These are phyloP conservation scores for Rhodomyrtus tomentosa DNA, from an alignment of 345 rosid genomes.

Conservation along the genomic window DNA sequence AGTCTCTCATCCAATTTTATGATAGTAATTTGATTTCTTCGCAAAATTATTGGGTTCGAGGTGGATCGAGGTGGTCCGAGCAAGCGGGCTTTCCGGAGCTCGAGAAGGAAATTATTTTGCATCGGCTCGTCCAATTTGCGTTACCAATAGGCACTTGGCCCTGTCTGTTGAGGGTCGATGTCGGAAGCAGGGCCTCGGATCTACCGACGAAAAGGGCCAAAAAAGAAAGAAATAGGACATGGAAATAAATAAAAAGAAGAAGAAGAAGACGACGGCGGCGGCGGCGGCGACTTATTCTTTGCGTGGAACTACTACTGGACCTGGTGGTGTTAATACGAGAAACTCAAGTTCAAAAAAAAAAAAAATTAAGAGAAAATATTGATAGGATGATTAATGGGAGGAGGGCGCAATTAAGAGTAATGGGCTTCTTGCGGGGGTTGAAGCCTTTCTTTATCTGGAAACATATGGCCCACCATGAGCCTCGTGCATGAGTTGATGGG, in stretches of 20 bases:
- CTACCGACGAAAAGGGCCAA: background rate
- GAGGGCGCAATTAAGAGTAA: background rate
- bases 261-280: no score
- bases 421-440: background rate
- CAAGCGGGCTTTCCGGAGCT: no score
- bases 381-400: background rate
- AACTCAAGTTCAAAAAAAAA: background rate
- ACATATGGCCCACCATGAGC: background rate
- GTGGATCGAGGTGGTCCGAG: no score
- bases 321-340: no score
- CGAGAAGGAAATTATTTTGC: no score
- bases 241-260: background rate
- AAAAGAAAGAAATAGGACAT: background rate
- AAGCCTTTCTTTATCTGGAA: background rate
- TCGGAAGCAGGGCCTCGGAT: background rate
- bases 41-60: background rate
- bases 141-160: no score
- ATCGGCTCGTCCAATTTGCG: no score
- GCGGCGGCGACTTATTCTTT: no score
- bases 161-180: background rate
- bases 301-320: no score
- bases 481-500: background rate
- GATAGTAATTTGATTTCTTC: no score
- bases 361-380: background rate
- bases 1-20: background rate